Evolutionary conservation across 1,139 yeast species (phyloP).

Genomic region (Meyerozyma carpophila): DNA sequence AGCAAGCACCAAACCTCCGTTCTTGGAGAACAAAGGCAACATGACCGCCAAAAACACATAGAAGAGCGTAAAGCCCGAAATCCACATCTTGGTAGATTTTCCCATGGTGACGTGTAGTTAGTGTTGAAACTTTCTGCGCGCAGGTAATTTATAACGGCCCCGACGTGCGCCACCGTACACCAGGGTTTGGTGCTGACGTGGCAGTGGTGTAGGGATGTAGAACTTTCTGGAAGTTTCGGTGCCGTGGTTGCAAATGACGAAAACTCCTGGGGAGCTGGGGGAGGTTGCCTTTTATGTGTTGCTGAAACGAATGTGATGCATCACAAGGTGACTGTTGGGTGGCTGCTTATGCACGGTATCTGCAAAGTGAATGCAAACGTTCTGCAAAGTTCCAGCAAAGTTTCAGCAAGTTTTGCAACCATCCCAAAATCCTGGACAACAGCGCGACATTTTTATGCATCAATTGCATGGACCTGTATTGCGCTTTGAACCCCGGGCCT

Average conservation of each 20-base stretch:
- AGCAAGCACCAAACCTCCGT: conserved; percentile 17
- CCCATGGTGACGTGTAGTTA: background rate
- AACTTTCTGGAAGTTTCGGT: background rate
- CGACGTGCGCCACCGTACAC: background rate
- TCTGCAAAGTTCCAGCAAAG: too few species aligned
- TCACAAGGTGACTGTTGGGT: too few species aligned
- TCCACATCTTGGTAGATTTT: conserved; percentile 12
- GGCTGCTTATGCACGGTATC: too few species aligned
- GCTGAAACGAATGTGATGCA: too few species aligned
- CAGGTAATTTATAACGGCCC: background rate
- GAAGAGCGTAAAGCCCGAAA: conserved; percentile 49
- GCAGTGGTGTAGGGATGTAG: background rate
- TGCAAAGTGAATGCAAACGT: too few species aligned
- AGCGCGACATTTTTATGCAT: too few species aligned
- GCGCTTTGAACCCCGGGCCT: too few species aligned
- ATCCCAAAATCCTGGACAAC: too few species aligned
- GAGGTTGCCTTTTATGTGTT: too few species aligned
- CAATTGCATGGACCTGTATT: too few species aligned
- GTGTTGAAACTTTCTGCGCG: background rate
- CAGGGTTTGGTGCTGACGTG: background rate
- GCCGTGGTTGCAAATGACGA: background rate
- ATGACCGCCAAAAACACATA: conserved; percentile 55
- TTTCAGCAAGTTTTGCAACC: too few species aligned
- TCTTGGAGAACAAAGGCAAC: conserved; percentile 53
- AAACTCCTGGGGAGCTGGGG: background rate